These are phyloP conservation scores for Spathaspora sp. DNA, from an alignment of 805 yeast species.

Conservation along the genomic window DNA sequence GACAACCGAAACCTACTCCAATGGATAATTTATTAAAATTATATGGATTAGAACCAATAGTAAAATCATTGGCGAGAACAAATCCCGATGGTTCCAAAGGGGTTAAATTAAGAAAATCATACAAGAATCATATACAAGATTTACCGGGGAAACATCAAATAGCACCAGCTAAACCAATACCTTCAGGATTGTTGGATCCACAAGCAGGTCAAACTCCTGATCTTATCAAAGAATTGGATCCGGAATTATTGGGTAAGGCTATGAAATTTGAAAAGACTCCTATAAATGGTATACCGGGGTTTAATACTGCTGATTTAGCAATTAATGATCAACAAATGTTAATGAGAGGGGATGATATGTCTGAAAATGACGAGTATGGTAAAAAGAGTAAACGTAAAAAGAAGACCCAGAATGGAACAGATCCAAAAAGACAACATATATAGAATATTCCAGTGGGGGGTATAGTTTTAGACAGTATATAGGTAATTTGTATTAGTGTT, in stretches of 20 bases:
- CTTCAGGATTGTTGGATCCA: constrained; percentile 36
- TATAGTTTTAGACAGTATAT: too few species aligned
- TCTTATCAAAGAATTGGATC: constrained; percentile 47
- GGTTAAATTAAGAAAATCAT: constrained; percentile 88
- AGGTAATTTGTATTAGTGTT: not conserved
- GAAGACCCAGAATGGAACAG: constrained; percentile 29
- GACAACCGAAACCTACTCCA: constrained; percentile 62
- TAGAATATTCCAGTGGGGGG: constrained; percentile 7
- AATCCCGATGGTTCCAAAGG: constrained; percentile 90
- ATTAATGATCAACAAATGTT: constrained; percentile 45
- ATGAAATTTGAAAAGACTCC: constrained; percentile 64
- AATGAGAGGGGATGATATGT: constrained; percentile 39
- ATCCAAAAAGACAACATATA: constrained; percentile 34
- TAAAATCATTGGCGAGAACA: constrained; percentile 79
- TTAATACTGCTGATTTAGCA: constrained; percentile 65
- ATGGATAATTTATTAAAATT: constrained; percentile 63
- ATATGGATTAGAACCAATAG: constrained; percentile 64
- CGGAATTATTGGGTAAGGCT: constrained; percentile 44
- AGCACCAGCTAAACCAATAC: constrained; percentile 43
- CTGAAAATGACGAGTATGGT: constrained; percentile 35
- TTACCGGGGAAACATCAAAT: constrained; percentile 76
- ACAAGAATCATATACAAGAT: constrained; percentile 87
- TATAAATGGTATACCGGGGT: constrained; percentile 72
- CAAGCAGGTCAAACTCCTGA: constrained; percentile 36
- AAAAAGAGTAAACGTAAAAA: constrained; percentile 37